These are phyloP conservation scores for Fusarium sp. DNA, from an alignment of 2,329 filamentous ascomycete species.

Conservation along the genomic window DNA sequence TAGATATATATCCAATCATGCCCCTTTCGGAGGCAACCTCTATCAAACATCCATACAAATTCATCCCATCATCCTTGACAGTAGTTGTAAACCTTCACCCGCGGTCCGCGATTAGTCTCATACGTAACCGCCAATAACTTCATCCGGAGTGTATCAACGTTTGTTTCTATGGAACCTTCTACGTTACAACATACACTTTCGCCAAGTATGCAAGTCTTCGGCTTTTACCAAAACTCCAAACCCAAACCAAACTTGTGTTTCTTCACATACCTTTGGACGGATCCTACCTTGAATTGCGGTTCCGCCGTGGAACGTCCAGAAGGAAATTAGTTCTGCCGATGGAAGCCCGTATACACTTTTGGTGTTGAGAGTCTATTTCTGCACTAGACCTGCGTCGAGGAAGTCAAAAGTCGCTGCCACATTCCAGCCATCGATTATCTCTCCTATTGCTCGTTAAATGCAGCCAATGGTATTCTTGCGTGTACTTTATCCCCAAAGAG, in stretches of 20 bases:
- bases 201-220: background rate
- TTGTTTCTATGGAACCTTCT: slow-evolving; percentile 20
- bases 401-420: slow-evolving; percentile 18
- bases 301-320: slow-evolving; percentile 25
- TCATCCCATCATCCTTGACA: background rate
- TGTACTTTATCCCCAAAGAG: slow-evolving; percentile 1
- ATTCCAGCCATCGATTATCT: slow-evolving; percentile 20
- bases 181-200: background rate
- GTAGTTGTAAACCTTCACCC: background rate
- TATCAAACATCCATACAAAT: background rate
- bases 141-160: background rate
- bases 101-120: background rate
- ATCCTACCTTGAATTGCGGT: slow-evolving; percentile 2
- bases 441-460: background rate
- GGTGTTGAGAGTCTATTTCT: background rate
- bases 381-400: background rate
- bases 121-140: background rate
- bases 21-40: background rate
- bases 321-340: slow-evolving; percentile 6
- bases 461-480: background rate
- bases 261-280: slow-evolving; percentile 7
- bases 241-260: background rate
- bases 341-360: background rate
- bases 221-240: background rate
- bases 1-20: background rate